Conservation (phyloP, 2,329 filamentous ascomycete genomes). For the Ophidiomyces ophidiicola region DNA sequence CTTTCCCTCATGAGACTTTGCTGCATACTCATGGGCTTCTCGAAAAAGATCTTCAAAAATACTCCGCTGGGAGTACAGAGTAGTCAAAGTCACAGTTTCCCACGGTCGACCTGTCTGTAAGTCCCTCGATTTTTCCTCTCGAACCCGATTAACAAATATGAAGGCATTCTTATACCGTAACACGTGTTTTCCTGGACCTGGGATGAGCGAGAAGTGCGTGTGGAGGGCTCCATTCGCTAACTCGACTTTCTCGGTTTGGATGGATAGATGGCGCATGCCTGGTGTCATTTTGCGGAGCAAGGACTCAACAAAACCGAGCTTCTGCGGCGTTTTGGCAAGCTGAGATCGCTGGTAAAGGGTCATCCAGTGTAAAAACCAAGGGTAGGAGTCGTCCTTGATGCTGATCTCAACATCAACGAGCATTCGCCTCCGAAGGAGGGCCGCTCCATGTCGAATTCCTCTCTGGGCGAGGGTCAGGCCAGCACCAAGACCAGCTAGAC, state of each 20-base stretch:
- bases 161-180: slow-evolving; percentile 78
- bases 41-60: slow-evolving; percentile 83
- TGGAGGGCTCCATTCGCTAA: slow-evolving; percentile 55
- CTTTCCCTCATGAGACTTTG: slow-evolving; percentile 74
- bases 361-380: slow-evolving; percentile 91
- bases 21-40: slow-evolving; percentile 71
- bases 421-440: slow-evolving; percentile 67
- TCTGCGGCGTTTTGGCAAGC: slow-evolving; percentile 34
- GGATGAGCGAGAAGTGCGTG: slow-evolving; percentile 77
- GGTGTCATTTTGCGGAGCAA: slow-evolving; percentile 48
- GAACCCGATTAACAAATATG: slow-evolving; percentile 74
- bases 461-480: slow-evolving; percentile 69
- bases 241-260: slow-evolving; percentile 51
- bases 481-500: slow-evolving; percentile 78
- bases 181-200: slow-evolving; percentile 79
- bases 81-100: slow-evolving; percentile 85
- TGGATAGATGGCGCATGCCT: slow-evolving; percentile 51
- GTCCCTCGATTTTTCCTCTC: slow-evolving; percentile 68
- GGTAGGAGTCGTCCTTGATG: slow-evolving; percentile 83
- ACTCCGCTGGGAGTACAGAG: slow-evolving; percentile 75
- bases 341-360: slow-evolving; percentile 61
- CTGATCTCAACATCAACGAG: slow-evolving; percentile 94
- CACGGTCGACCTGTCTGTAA: slow-evolving; percentile 77
- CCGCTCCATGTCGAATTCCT: slow-evolving; percentile 58
- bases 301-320: slow-evolving; percentile 38